Evolutionary conservation across 1,139 yeast genomes (phyloP).

Genomic region (Lodderomyces margitis): DNA sequence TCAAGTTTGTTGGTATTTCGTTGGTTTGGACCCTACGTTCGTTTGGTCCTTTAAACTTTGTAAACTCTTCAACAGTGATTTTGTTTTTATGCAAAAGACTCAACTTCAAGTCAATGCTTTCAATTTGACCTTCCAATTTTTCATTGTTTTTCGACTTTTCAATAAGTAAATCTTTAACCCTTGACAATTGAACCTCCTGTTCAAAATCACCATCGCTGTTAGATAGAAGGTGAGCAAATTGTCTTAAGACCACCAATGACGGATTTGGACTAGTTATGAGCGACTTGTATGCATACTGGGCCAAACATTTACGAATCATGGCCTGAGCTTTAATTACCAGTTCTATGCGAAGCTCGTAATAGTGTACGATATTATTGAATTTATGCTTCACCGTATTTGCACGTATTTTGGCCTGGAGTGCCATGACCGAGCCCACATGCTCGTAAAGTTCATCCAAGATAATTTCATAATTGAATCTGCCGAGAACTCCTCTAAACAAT

Average conservation of each 20-base stretch:
- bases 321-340: conserved; percentile 74
- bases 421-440: conserved; percentile 35
- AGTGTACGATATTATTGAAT: conserved; percentile 39
- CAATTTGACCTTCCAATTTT: conserved; percentile 68
- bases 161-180: conserved; percentile 63
- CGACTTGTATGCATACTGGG: conserved; percentile 71
- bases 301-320: conserved; percentile 62
- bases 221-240: conserved; percentile 73
- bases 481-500: conserved; percentile 45
- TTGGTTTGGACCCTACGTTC: not conserved
- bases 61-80: conserved; percentile 74
- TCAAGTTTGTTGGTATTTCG: conserved; percentile 17
- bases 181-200: conserved; percentile 71
- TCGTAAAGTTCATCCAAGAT: conserved; percentile 53
- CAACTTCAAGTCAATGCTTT: conserved; percentile 78
- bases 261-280: conserved; percentile 73
- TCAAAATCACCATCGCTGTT: conserved; percentile 74
- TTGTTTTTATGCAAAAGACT: conserved; percentile 76
- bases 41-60: conserved; percentile 44
- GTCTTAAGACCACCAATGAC: conserved; percentile 70
- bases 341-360: conserved; percentile 55
- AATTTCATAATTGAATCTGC: conserved; percentile 50
- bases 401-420: conserved; percentile 51
- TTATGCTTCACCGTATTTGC: conserved; percentile 42
- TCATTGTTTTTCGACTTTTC: conserved; percentile 65